A percentile compares a stretch with the other conserved stretches of the same genome.
These are phyloP conservation scores for Diaporthe citri DNA, from an alignment of 2,329 filamentous ascomycete species.

Conservation along the genomic window DNA sequence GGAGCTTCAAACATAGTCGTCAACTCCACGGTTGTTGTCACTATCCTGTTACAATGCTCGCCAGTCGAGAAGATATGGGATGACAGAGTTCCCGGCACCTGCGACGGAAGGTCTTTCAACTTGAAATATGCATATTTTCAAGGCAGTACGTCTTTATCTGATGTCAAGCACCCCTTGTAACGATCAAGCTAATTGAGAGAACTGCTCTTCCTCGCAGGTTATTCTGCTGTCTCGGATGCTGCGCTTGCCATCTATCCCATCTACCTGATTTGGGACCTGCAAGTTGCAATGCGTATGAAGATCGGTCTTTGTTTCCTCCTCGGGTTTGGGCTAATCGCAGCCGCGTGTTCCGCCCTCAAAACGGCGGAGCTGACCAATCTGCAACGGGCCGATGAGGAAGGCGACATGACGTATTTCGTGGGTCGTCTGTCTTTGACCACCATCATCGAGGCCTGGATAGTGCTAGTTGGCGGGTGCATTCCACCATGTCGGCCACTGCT, in stretches of 20 bases:
- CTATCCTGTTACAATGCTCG: conserved; percentile 25
- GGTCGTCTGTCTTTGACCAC: conserved; percentile 7
- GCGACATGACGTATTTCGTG: conserved; percentile 18
- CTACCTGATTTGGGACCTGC: conserved; percentile 19
- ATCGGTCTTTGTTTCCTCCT: conserved; percentile 18
- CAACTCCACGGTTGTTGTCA: conserved; percentile 8
- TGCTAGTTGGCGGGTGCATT: conserved; percentile 28
- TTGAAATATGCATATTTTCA: conserved; percentile 30
- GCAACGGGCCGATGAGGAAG: not conserved
- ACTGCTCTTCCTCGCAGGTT: not conserved
- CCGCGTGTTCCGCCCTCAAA: conserved; percentile 15
- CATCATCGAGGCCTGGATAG: conserved; percentile 29
- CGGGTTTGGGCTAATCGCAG: conserved; percentile 22
- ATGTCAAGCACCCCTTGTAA: not conserved
- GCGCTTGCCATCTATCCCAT: conserved; percentile 27
- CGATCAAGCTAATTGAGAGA: not conserved
- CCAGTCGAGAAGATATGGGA: conserved; percentile 33
- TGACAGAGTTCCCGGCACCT: not conserved
- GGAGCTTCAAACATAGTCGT: conserved; percentile 18
- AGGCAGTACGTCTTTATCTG: conserved; percentile 14
- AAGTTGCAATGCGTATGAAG: conserved; percentile 24
- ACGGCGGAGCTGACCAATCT: conserved; percentile 23
- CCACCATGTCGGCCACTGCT: conserved; percentile 16
- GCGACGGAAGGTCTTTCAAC: not conserved
- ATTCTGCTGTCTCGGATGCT: conserved; percentile 24